These are phyloP conservation scores for Suillus brevipes DNA, from an alignment of 768 basidiomycete species.

Conservation along the genomic window DNA sequence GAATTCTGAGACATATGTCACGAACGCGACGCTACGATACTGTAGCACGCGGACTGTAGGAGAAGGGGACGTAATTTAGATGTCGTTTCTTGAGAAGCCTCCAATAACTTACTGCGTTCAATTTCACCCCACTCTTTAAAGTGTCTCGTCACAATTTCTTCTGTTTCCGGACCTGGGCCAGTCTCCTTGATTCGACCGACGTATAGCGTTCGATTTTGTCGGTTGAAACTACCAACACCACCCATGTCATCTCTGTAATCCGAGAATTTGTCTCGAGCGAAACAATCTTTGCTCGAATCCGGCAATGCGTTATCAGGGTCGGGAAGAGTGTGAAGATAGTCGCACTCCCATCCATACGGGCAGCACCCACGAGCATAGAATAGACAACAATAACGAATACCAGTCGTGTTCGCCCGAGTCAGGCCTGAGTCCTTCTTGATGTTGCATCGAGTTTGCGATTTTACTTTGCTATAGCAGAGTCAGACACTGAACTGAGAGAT, in stretches of 20 bases:
- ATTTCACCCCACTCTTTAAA: conserved; percentile 97
- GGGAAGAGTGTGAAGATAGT: conserved; percentile 90
- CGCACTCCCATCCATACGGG: conserved; percentile 98
- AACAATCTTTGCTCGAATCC: conserved; percentile 94
- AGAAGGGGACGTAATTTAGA: conserved; percentile 9
- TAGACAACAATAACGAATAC: conserved; percentile 90
- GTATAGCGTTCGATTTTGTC: conserved; percentile 93
- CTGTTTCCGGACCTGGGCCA: conserved; percentile 83
- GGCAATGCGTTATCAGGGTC: conserved; percentile 67
- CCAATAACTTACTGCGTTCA: conserved; percentile 70
- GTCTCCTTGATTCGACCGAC: conserved; percentile 94
- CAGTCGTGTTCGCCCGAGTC: conserved; percentile 92
- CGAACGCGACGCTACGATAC: conserved; percentile 95
- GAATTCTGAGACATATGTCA: conserved; percentile 86
- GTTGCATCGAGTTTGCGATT: conserved; percentile 90
- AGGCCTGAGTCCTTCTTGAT: conserved; percentile 88
- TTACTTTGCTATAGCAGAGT: conserved; percentile 67
- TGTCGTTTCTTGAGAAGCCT: not conserved
- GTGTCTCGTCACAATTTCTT: conserved; percentile 87
- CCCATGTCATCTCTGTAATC: conserved; percentile 99
- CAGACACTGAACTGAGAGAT: conserved; percentile 7
- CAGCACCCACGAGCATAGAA: conserved; percentile 97
- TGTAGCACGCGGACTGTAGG: conserved; percentile 83
- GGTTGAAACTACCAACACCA: conserved; percentile 94
- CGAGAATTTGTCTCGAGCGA: conserved; percentile 93